Evolutionary conservation across 2,329 filamentous ascomycete species (phyloP), one percentile per base, ranked within the genome.

Genomic region (Xylaria sp.): DNA sequence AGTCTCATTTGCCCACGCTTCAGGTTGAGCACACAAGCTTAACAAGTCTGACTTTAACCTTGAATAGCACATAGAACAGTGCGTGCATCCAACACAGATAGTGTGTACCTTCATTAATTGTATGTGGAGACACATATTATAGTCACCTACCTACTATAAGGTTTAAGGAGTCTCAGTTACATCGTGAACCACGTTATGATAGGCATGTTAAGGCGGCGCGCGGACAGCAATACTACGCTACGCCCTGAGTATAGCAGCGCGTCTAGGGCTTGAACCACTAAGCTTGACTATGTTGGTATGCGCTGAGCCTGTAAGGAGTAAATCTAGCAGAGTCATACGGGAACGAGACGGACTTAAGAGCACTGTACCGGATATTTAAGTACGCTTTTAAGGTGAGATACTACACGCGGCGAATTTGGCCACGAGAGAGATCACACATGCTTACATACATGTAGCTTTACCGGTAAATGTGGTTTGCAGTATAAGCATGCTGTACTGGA

Each of bases 361-460:
- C 28, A 28, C 28, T 28, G 28, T 28, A 28, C 3, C 28, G 28
- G 28, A 2, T 28, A 28, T 28, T 3, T 5, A 28, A 28, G 28
- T 6, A 28, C 28, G 28, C 28, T 28, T 2, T 2, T 6, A 5
- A 28, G 28, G 28, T 28, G 28, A 28, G 10, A 63, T 37, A 20
- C n/a, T 48, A 20, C 52, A 31, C 51, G 44, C 48, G 58, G 52
- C 25, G 34, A 63, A 23, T n/a, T 61, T 62, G 56, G 64, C 64
- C 56, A 28, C 25, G 44, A 37, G 34, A 44, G 37, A 20, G 44
- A 15, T 18, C 18, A 44, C 41, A 44, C 15, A 9, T 67, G 46
- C 52, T 52, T 57, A 62, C 51, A 62, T 48, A 59, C 23, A 12
- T 48, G 18, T 2, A 34, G 34, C 34, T 37, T 10, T 37, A 9